A percentile compares a stretch with the other conserved stretches of the same genome.
Conservation (phyloP, 805 yeast species). For the Saccharomycopsis javanensis region DNA sequence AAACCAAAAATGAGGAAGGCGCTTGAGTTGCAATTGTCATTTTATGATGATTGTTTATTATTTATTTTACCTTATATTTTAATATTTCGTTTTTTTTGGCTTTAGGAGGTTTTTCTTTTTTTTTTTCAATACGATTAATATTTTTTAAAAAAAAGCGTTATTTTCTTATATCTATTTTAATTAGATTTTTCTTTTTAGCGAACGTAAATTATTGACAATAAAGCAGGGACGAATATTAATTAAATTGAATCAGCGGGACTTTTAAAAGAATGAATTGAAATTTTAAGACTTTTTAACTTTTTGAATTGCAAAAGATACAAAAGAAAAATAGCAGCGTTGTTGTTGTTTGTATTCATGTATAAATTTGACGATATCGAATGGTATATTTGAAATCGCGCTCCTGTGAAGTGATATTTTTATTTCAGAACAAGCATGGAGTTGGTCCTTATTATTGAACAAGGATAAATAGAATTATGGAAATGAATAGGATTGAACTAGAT, state of each 20-base stretch:
- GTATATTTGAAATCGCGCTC: neutral
- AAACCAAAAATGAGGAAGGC: conserved; percentile 52
- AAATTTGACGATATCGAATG: neutral
- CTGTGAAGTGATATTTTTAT: neutral
- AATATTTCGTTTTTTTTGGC: neutral
- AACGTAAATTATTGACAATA: too few species aligned
- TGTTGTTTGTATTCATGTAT: neutral
- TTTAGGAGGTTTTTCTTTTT: neutral
- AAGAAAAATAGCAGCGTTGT: neutral
- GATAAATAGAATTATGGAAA: neutral
- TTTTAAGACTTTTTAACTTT: too few species aligned
- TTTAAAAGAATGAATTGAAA: too few species aligned
- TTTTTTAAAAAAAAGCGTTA: too few species aligned
- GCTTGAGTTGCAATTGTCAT: conserved; percentile 1
- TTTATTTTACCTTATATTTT: neutral
- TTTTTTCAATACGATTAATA: too few species aligned
- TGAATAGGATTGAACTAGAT: too few species aligned
- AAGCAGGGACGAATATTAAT: too few species aligned
- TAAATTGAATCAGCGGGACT: too few species aligned
- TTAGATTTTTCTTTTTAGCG: neutral
- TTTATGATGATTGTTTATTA: neutral
- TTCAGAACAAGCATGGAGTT: neutral
- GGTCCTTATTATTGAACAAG: neutral
- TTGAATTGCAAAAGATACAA: too few species aligned
- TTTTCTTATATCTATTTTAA: too few species aligned